Evolutionary conservation across 257 asterid genomes (phyloP), one percentile per base, ranked within the genome.

Genomic region (Fraxinus cuspidata): DNA sequence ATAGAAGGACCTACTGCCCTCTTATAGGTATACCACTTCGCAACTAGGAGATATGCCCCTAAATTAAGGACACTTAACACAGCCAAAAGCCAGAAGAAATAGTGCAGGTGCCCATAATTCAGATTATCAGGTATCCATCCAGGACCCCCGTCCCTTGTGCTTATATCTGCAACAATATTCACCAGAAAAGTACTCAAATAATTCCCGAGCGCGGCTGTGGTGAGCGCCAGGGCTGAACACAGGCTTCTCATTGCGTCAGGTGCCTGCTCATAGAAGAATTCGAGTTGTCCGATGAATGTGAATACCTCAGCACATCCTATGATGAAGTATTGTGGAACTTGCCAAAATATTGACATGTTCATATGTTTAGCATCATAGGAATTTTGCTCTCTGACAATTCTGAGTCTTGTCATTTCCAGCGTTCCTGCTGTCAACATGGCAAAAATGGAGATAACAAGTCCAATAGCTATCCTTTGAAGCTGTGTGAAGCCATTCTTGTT

Each of bases 61-160:
- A 90, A 78, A 82, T 88, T 90, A 1, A 83, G 29, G 37, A 86
- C 67, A 72, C 96, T 89, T 67, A 90, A n/a, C 60, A 71, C 83
- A 10, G 93, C 92, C 90, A 89, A 81, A 73, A 89, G 93, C 89
- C 89, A 88, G 87, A 87, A 89, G 81, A 90, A 90, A 32, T 83
- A 87, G 28, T 90, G 79, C 12, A 90, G 80, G 23, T 78, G 83
- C 9, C 93, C 96, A 79, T 87, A 86, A 73, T 89, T 90, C 74
- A 90, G 73, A 64, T 90, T 87, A 75, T 89, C 92, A 1, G 96
- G 89, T 9, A 90, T 87, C 96, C 96, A 90, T 3, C 96, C 96
- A 19, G 34, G 85, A 1, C 83, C 84, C 4, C 96, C 93, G 56
- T 79, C 71, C 27, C 84, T 84, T 0, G 90, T 87, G 40, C 89